Conservation (phyloP, 805 yeast species). For the Kodamaea sagamina region DNA sequence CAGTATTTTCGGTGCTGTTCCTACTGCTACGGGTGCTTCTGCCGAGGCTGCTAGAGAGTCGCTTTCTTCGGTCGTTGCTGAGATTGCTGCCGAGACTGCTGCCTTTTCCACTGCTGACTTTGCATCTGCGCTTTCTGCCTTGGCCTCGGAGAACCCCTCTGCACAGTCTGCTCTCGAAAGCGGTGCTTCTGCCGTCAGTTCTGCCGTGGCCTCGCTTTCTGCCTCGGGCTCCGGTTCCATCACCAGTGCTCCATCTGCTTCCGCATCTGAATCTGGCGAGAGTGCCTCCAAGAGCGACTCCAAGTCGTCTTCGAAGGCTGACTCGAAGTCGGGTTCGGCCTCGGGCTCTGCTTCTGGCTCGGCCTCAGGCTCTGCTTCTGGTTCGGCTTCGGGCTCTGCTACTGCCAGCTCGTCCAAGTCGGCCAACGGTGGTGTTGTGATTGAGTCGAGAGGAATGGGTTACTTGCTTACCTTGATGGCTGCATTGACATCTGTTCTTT, state of each 20-base stretch:
- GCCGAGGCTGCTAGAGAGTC: no score
- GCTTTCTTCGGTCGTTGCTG: no score
- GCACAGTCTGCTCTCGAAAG: no score
- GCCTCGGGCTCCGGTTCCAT: background rate
- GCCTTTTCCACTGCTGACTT: constrained; percentile 14
- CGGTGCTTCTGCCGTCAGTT: no score
- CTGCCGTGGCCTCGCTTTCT: no score
- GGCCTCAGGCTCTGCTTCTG: background rate
- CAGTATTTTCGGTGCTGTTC: background rate
- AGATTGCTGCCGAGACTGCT: constrained; percentile 8
- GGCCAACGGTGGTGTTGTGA: constrained; percentile 6
- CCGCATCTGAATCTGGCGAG: background rate
- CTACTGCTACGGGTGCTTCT: background rate
- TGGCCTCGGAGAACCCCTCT: no score
- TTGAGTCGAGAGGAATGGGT: constrained; percentile 1
- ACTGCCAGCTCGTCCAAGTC: background rate
- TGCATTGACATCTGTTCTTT: constrained; percentile 8
- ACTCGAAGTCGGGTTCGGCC: background rate
- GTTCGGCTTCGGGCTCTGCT: background rate
- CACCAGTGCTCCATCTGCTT: background rate
- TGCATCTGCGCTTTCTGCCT: background rate
- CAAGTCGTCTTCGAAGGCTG: no score
- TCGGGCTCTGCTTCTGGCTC: constrained; percentile 10
- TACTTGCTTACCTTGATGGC: constrained; percentile 4
- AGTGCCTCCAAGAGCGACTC: no score